phyloP scores from a whole-genome alignment of 306 rosid genomes.

The Betula pendula region DNA sequence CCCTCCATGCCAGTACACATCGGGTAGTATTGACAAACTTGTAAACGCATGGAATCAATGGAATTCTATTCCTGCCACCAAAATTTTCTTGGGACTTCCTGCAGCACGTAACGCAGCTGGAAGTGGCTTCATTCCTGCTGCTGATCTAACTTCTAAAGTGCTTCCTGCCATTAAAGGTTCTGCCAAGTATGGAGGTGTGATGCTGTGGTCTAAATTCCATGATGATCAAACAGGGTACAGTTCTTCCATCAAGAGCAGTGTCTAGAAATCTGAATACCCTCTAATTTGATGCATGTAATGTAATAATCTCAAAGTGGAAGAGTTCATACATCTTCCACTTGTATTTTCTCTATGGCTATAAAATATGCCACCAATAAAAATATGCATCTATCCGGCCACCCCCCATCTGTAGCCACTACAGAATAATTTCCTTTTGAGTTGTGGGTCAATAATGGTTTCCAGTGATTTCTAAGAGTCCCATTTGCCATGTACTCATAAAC shows the following conservation, averaged over 20 bases:
- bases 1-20: slow-evolving; percentile 49
- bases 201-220: slow-evolving; percentile 71
- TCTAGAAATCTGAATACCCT: slow-evolving; percentile 21
- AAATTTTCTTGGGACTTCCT: slow-evolving; percentile 56
- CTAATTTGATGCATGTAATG: neutral
- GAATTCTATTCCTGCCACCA: slow-evolving; percentile 42
- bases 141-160: slow-evolving; percentile 39
- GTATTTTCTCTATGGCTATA: neutral
- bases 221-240: slow-evolving; percentile 58
- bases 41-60: slow-evolving; percentile 54
- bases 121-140: slow-evolving; percentile 49
- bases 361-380: neutral
- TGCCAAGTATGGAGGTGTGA: slow-evolving; percentile 67
- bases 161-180: slow-evolving; percentile 53
- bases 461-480: no score
- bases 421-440: no score
- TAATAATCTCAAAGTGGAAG: neutral
- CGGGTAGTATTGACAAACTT: slow-evolving; percentile 40
- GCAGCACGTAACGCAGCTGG: slow-evolving; percentile 58
- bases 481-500: no score
- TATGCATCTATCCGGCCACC: no score
- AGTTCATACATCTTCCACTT: slow-evolving; percentile 5
- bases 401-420: no score
- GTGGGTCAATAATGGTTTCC: no score
- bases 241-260: slow-evolving; percentile 50